Evolutionary conservation across 2,329 filamentous ascomycete species (phyloP).

Genomic region (Beauveria asiatica): DNA sequence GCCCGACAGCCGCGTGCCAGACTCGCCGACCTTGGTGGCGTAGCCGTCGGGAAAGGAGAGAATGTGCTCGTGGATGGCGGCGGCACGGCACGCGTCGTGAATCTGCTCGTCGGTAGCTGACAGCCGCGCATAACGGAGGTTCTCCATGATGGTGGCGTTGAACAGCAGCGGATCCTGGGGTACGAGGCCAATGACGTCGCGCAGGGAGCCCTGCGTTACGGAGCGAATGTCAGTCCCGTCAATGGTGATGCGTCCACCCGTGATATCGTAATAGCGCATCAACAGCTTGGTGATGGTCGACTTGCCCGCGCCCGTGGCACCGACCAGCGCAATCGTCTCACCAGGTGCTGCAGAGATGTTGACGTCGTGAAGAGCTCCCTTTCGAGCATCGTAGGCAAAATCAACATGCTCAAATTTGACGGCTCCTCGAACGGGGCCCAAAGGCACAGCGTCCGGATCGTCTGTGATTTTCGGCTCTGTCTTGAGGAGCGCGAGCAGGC

Average conservation of each 20-base stretch:
- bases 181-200: conserved; percentile 35
- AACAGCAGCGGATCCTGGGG: conserved; percentile 39
- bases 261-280: conserved; percentile 43
- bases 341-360: conserved; percentile 34
- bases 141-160: conserved; percentile 48
- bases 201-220: conserved; percentile 30
- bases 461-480: conserved; percentile 25
- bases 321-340: conserved; percentile 37
- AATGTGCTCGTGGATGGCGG: conserved; percentile 47
- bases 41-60: conserved; percentile 45
- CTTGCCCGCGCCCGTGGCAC: conserved; percentile 38
- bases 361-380: conserved; percentile 30
- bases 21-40: conserved; percentile 43
- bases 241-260: conserved; percentile 35
- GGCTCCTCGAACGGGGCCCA: conserved; percentile 16
- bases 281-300: conserved; percentile 41
- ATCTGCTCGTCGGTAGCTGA: conserved; percentile 40
- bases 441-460: conserved; percentile 27
- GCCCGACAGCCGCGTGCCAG: conserved; percentile 47
- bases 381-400: conserved; percentile 24
- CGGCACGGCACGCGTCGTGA: conserved; percentile 41
- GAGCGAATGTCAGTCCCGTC: conserved; percentile 37
- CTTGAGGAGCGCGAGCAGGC: conserved; percentile 34
- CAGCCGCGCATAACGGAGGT: conserved; percentile 43
- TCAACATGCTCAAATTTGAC: neutral